Percentiles rank a stretch among this genome's conserved stretches.
Evolutionary conservation across 2,329 filamentous ascomycete species (phyloP).

Genomic region (Ascochyta clinopodiicola): DNA sequence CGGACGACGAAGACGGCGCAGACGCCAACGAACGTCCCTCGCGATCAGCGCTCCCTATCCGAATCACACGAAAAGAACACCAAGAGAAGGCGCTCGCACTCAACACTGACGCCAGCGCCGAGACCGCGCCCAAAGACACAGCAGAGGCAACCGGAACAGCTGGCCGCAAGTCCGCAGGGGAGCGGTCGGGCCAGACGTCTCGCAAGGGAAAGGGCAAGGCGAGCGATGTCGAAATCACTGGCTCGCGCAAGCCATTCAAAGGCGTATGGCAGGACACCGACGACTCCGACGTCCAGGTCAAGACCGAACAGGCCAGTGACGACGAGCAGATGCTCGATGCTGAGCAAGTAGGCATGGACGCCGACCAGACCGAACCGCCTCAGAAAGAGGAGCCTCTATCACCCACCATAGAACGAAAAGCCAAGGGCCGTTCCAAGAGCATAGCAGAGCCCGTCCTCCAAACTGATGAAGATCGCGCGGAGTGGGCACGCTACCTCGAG

Average conservation of each 20-base stretch:
- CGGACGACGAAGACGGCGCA: constrained; percentile 59
- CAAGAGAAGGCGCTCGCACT: constrained; percentile 61
- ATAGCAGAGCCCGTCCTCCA: constrained; percentile 53
- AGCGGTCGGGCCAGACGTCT: constrained; percentile 25
- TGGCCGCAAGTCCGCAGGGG: constrained; percentile 27
- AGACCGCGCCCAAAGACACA: constrained; percentile 51
- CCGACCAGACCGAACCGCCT: constrained; percentile 12
- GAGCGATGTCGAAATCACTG: constrained; percentile 53
- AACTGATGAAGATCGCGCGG: constrained; percentile 60
- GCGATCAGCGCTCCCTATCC: constrained; percentile 53
- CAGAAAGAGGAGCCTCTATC: constrained; percentile 40
- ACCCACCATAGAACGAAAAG: constrained; percentile 42
- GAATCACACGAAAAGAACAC: constrained; percentile 63
- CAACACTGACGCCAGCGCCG: constrained; percentile 60
- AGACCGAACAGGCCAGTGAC: constrained; percentile 61
- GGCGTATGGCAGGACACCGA: constrained; percentile 55
- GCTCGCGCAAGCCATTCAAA: constrained; percentile 51
- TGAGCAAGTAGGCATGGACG: constrained; percentile 32
- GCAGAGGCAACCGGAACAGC: constrained; percentile 42
- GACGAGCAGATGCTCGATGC: constrained; percentile 47
- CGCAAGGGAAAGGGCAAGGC: constrained; percentile 50
- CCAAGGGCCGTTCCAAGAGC: constrained; percentile 27
- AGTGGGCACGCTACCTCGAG: constrained; percentile 57
- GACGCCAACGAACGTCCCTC: constrained; percentile 28
- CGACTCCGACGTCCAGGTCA: constrained; percentile 53